Evolutionary conservation across 2,329 filamentous ascomycete species (phyloP).

Genomic region (Colletotrichum tanaceti): DNA sequence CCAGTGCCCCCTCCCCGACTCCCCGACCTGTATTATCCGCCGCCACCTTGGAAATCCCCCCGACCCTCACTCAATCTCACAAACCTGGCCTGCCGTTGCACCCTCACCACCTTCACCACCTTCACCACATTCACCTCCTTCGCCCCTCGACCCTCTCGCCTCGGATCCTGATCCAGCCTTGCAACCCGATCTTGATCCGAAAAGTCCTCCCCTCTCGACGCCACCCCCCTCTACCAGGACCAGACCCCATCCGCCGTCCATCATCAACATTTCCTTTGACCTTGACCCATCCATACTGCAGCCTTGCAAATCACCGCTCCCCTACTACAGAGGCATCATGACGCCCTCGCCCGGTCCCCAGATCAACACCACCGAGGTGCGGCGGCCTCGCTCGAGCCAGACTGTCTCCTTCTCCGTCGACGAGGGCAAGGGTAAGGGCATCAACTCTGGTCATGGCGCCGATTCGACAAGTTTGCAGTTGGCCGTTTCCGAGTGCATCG

Average conservation of each 20-base stretch:
- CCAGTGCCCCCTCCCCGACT: no score
- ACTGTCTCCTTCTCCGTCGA: slow-evolving; percentile 62
- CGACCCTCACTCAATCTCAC: slow-evolving; percentile 25
- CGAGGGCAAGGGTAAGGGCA: slow-evolving; percentile 53
- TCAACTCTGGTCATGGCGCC: slow-evolving; percentile 48
- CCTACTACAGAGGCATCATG: slow-evolving; percentile 47
- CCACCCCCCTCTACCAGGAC: slow-evolving; percentile 5
- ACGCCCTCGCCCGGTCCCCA: slow-evolving; percentile 50
- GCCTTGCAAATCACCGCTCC: slow-evolving; percentile 14
- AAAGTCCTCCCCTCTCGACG: background rate
- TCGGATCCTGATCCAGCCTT: slow-evolving; percentile 3
- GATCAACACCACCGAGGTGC: slow-evolving; percentile 41
- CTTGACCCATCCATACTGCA: background rate
- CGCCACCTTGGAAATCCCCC: slow-evolving; percentile 38
- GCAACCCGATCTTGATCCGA: slow-evolving; percentile 19
- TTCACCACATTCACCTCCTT: background rate
- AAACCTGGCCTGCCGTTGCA: slow-evolving; percentile 13
- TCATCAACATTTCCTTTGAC: background rate
- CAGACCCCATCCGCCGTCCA: slow-evolving; percentile 9
- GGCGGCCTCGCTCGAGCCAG: slow-evolving; percentile 53
- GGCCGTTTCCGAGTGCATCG: slow-evolving; percentile 72
- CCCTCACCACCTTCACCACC: slow-evolving; percentile 7
- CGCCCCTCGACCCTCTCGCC: background rate
- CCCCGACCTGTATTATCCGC: slow-evolving; percentile 23
- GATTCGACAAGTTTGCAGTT: slow-evolving; percentile 59